These are phyloP conservation scores for Aspergillus asperescens DNA, from an alignment of 495 filamentous ascomycete genomes.

Conservation along the genomic window DNA sequence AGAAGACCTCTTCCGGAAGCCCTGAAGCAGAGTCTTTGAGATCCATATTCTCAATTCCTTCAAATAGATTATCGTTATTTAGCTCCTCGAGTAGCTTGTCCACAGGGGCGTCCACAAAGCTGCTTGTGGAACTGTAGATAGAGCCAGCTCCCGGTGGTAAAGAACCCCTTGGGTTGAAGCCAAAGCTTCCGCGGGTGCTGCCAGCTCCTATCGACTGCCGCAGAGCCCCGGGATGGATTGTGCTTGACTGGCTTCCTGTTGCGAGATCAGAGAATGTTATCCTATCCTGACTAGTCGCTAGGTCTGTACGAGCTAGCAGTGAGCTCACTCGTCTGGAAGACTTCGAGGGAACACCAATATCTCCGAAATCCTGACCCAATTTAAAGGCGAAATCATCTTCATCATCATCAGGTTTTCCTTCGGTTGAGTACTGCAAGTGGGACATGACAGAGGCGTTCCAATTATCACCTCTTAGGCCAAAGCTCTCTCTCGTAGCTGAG, in stretches of 20 bases:
- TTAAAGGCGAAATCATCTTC: conserved; percentile 63
- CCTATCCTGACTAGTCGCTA: conserved; percentile 71
- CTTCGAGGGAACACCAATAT: conserved; percentile 59
- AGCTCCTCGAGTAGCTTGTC: conserved; percentile 72
- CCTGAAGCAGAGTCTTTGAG: conserved; percentile 65
- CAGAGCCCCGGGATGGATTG: conserved; percentile 45
- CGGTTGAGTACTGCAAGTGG: conserved; percentile 34
- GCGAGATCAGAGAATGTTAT: conserved; percentile 66
- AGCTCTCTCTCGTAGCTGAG: conserved; percentile 49
- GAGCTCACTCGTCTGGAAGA: conserved; percentile 88
- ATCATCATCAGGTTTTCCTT: conserved; percentile 40
- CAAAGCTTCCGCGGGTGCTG: conserved; percentile 56
- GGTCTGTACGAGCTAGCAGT: conserved; percentile 81
- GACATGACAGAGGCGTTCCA: conserved; percentile 33
- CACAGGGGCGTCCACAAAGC: conserved; percentile 60
- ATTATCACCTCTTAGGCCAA: conserved; percentile 42
- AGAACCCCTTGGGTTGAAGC: conserved; percentile 42
- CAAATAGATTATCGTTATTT: conserved; percentile 55
- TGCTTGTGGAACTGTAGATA: conserved; percentile 43
- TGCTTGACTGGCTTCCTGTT: conserved; percentile 45
- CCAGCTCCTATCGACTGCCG: conserved; percentile 73
- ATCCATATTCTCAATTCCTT: conserved; percentile 65
- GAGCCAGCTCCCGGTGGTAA: conserved; percentile 39
- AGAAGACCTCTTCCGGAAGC: conserved; percentile 65
- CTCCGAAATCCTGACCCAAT: conserved; percentile 72